phyloP scores from a whole-genome alignment of 2,329 filamentous ascomycete species.

The Sarocladiaceae sp. region DNA sequence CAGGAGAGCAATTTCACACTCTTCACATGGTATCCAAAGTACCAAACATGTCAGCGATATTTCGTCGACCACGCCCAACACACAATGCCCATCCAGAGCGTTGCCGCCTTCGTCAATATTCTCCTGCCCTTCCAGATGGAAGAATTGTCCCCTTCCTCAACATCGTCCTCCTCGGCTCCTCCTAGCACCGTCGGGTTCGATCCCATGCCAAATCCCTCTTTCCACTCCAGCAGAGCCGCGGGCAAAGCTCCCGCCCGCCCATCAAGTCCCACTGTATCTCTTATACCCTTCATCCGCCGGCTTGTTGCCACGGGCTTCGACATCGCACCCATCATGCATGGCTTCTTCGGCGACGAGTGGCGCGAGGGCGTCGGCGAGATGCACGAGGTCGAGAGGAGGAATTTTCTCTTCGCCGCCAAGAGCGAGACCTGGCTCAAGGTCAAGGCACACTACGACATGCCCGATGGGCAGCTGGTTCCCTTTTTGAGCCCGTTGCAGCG shows the following conservation, averaged over 20 bases:
- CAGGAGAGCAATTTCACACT: conserved; percentile 61
- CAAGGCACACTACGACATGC: conserved; percentile 87
- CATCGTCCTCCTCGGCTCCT: conserved; percentile 12
- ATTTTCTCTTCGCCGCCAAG: conserved; percentile 94
- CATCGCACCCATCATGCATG: conserved; percentile 76
- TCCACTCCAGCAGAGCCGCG: conserved; percentile 24
- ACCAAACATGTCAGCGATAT: conserved; percentile 83
- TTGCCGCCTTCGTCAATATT: conserved; percentile 90
- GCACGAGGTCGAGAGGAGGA: conserved; percentile 83
- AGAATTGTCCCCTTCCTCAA: conserved; percentile 32
- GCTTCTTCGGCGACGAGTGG: conserved; percentile 97
- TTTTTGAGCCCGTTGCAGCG: conserved; percentile 80
- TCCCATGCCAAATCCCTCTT: too few species aligned
- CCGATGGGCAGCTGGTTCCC: conserved; percentile 73
- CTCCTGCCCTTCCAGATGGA: conserved; percentile 74
- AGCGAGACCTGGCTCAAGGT: conserved; percentile 84
- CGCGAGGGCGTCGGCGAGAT: conserved; percentile 68
- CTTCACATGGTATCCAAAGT: conserved; percentile 87
- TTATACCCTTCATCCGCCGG: conserved; percentile 85
- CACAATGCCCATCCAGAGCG: conserved; percentile 72
- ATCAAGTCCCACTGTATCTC: conserved; percentile 33
- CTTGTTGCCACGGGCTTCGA: conserved; percentile 91
- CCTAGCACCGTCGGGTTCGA: conserved; percentile 2
- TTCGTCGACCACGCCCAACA: conserved; percentile 91
- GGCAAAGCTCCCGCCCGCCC: conserved; percentile 31